Percentiles rank a stretch among this genome's conserved stretches.
These are phyloP conservation scores for Leishmania lainsoni DNA, from an alignment of 208 protist species.

Conservation along the genomic window DNA sequence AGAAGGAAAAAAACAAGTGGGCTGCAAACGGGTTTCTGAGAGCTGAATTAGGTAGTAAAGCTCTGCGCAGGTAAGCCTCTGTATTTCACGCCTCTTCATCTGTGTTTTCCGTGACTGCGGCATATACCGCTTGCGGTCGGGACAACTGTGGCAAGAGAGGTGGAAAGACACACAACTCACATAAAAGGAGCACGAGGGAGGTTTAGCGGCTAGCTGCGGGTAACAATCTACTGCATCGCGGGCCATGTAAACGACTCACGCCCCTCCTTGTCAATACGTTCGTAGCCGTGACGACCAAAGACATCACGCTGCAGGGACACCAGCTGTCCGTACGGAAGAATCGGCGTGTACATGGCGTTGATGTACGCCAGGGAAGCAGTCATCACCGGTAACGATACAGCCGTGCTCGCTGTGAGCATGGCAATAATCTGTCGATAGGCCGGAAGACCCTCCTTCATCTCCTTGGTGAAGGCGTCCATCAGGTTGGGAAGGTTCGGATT, in stretches of 20 bases:
- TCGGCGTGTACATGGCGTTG: conserved; percentile 84
- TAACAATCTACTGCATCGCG: conserved; percentile 66
- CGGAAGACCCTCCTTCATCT: conserved; percentile 69
- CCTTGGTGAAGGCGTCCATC: conserved; percentile 85
- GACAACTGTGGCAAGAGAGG: neutral
- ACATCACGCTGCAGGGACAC: conserved; percentile 93
- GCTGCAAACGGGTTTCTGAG: neutral
- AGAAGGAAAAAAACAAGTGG: neutral
- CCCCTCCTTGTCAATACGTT: conserved; percentile 85
- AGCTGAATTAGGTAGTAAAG: neutral
- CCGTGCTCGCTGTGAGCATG: conserved; percentile 51
- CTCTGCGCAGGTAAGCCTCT: neutral
- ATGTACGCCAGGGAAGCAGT: conserved; percentile 79
- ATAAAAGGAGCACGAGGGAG: neutral
- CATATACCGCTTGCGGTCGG: neutral
- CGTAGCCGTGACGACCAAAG: conserved; percentile 91
- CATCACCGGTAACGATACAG: conserved; percentile 76
- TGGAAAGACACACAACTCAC: neutral
- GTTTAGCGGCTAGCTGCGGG: neutral
- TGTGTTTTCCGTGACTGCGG: neutral
- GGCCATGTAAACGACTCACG: conserved; percentile 82
- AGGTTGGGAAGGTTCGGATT: conserved; percentile 88
- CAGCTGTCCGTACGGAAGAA: conserved; percentile 84
- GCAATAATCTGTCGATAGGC: conserved; percentile 72
- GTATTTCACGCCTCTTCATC: neutral